Conservation (phyloP, 805 yeast species). For the Cyberlindnera mycetangii region DNA sequence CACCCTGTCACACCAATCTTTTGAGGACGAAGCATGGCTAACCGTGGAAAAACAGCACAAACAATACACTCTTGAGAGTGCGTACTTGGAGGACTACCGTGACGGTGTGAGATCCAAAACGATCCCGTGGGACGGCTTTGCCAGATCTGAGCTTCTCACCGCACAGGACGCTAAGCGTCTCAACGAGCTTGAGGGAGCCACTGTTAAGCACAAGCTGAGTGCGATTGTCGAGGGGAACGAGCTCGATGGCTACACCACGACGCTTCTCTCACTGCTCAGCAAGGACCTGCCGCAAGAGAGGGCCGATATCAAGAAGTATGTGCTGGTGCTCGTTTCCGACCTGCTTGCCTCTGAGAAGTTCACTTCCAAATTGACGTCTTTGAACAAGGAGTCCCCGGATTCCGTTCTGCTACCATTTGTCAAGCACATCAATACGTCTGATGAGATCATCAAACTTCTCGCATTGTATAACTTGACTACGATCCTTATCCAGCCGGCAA, state of each 20-base stretch:
- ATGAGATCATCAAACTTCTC: constrained; percentile 54
- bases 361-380: constrained; percentile 38
- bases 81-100: constrained; percentile 61
- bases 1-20: no score
- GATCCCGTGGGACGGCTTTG: constrained; percentile 90
- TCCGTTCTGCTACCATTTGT: constrained; percentile 39
- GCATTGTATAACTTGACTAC: constrained; percentile 52
- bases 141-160: constrained; percentile 65
- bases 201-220: constrained; percentile 34
- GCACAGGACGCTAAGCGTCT: constrained; percentile 57
- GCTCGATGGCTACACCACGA: constrained; percentile 49
- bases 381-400: constrained; percentile 3
- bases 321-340: constrained; percentile 61
- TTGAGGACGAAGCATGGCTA: no score
- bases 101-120: constrained; percentile 72
- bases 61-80: constrained; percentile 50
- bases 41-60: constrained; percentile 8
- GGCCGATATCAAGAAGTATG: constrained; percentile 57
- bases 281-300: constrained; percentile 51
- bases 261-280: constrained; percentile 52
- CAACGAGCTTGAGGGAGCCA: constrained; percentile 34
- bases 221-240: constrained; percentile 38
- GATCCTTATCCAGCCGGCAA: constrained; percentile 36
- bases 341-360: constrained; percentile 35
- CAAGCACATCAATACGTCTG: constrained; percentile 50